Evolutionary conservation across 257 asterid species (phyloP), one percentile per base, ranked within the genome.

Genomic region (Misopates orontium): DNA sequence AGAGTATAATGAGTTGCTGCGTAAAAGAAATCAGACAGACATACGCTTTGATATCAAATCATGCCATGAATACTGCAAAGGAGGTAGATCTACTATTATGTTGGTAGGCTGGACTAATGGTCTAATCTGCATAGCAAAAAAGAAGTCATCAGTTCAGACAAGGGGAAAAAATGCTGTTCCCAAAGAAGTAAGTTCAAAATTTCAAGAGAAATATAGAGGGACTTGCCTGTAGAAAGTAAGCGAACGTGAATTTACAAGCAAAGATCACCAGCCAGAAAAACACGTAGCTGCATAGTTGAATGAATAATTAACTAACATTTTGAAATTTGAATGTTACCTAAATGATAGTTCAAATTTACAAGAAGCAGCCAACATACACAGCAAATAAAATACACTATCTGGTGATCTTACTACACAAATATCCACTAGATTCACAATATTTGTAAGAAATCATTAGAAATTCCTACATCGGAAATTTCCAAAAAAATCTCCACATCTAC

Each of bases 171-270:
- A 67, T 64, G 36, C 22, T 58, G 44, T 13, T n/a, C 39, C 4
- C 60, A 61, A 56, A 32, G n/a, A 39, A 69, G 10, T 47, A 64
- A 64, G 8, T 52, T 54, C 8, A 64, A 41, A 60, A 21, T 20
- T 51, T 42, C 60, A 45, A 44, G 39, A 61, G 57, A 72, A 73
- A 54, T n/a, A 71, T 41, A 51, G 28, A 5, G 62, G 19, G 55
- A 73, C 97, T 79, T 86, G 79, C 99, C 97, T 88, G 97, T 66
- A 94, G 99, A 71, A 94, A 94, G 89, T 90, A 94, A 32, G 99
- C 85, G 69, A 94, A 94, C 1, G 95, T 78, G 78, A 90, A 94
- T 77, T 94, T 94, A 92, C 96, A 86, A 54, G 82, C 77, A 67
- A 94, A 88, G 73, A 94, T 91, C 79, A 88, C 92, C 86, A 94